Base-by-base conservation (phyloP, 2,329 filamentous ascomycete species). In the Penicillium janthinellum region DNA sequence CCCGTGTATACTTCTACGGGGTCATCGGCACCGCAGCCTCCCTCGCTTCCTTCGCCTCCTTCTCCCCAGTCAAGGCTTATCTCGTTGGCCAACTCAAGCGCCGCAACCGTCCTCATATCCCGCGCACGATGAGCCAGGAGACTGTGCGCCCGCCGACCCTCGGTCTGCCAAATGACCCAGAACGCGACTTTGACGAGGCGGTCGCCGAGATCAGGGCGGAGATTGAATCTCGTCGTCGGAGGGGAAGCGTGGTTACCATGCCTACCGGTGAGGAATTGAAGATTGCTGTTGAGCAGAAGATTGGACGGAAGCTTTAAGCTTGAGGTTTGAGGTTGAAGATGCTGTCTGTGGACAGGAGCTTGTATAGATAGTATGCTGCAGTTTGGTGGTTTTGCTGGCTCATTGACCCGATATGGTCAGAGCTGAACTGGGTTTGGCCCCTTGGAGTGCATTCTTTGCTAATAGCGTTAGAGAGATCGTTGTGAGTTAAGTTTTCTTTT, bases 1-100 rank as follows among this genome's bases (percentile, higher is more conserved):
- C 86, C 0, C 86, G 90, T 44, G 90, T 97, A 38, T 95, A 96
- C 78, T 98, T 92, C 79, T 99, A 96, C 77, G 87, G 86, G 35
- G 81, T 95, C 56, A 72, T 93, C 62, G 88, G 87, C 65, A 90
- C 90, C 1, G 77, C 81, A 10, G 73, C 78, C 0, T 86, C 87
- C 17, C 85, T 93, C 58, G 85, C 81, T 7, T 89, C 96, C 79
- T 96, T 98, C 71, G 84, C 88, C 42, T 91, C 90, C 1, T 91
- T 88, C 42, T 91, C 90, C 1, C 91, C 92, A 0, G 90, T 86
- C 2, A 96, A 93, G 74, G 76, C 79, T 4, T 75, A 69, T 65
- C 78, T 92, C 0, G 80, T 81, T 60, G 81, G 83, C 68, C 77
- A 79, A 59, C 77, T 91, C 7, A 88, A 90, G 66, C 77, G 82